phyloP scores from a whole-genome alignment of 352 stramenopile genomes.

The Phytopythium aichiense region DNA sequence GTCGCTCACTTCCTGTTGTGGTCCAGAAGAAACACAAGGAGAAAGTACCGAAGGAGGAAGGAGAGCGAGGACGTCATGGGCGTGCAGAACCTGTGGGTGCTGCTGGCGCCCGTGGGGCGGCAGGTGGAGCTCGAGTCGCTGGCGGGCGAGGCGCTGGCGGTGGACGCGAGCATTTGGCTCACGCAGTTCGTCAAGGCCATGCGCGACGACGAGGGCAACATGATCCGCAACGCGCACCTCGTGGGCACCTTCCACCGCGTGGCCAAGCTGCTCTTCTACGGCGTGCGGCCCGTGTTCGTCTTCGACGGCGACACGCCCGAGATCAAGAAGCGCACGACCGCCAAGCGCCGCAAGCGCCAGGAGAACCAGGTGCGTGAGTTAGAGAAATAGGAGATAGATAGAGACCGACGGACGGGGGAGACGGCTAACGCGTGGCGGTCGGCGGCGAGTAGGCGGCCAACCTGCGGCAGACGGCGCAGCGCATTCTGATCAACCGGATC shows the following conservation, averaged over 20 bases:
- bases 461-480: conserved; percentile 91
- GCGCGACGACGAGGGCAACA: conserved; percentile 92
- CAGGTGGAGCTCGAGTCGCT: conserved; percentile 98
- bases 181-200: conserved; percentile 99
- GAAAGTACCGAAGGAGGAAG: not conserved
- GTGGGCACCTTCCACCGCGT: conserved; percentile 93
- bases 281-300: conserved; percentile 97
- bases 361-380: conserved; percentile 45
- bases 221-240: conserved; percentile 95
- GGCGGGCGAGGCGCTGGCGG: conserved; percentile 92
- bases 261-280: conserved; percentile 93
- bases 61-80: conserved; percentile 78
- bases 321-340: conserved; percentile 92
- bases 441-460: conserved; percentile 40
- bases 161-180: conserved; percentile 99
- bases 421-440: not conserved
- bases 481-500: conserved; percentile 92
- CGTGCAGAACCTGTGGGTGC: conserved; percentile 97
- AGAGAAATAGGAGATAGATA: too few relatives aligned
- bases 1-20: not conserved
- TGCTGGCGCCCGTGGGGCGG: conserved; percentile 94
- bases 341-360: conserved; percentile 55
- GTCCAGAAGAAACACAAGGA: not conserved
- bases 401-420: not conserved
- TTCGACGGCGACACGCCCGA: conserved; percentile 98